Base-by-base conservation (phyloP, 2,329 filamentous ascomycete species). In the Septoria linicola region DNA sequence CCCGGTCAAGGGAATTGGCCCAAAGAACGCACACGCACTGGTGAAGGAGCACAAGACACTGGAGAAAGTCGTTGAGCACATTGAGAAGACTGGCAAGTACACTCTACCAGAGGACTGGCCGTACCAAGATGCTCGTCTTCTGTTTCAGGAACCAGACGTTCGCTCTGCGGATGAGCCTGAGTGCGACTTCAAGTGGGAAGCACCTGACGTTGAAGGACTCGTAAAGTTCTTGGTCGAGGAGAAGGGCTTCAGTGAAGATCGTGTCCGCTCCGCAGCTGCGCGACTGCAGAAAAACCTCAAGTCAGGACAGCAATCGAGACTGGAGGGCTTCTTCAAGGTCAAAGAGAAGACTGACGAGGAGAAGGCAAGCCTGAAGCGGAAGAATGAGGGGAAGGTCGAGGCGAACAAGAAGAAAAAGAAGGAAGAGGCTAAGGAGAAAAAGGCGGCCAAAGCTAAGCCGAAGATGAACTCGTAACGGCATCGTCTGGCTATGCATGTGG, bases 171-270 rank as follows among this genome's bases (percentile, higher is more conserved):
- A 95, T 61, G 82, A 95, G 64, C 83, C 88, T 0, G 83, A 89
- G 10, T 97, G 91, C 71, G 90, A 99, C 68, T 96, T 97, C 78
- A 96, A 96, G 72, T 99, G 95, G 93, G 90, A 96, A 37, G 85
- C 85, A 53, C 93, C 93, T 3, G 91, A 99, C 64, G 78, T 93
- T 1, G 90, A 96, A 2, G 92, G 89, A 0, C 80, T 99, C 0
- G 82, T 99, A 57, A 81, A 93, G 63, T 99, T 89, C 71, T 76
- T 99, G 2, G 93, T 96, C 3, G 83, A 83, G 4, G 93, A 97
- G 67, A 99, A 99, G 74, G 93, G 91, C 1, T 99, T 99, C 78
- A 95, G 85, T 23, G 95, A 99, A 69, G 93, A 99, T 67, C 81
- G 93, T 14, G 93, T 99, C 7, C 82, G 91, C 31, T 82, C 80